Percentiles rank a stretch among this genome's conserved stretches.
Evolutionary conservation across 148 eudicot species (phyloP).

Genomic region (Nyssa sinensis): DNA sequence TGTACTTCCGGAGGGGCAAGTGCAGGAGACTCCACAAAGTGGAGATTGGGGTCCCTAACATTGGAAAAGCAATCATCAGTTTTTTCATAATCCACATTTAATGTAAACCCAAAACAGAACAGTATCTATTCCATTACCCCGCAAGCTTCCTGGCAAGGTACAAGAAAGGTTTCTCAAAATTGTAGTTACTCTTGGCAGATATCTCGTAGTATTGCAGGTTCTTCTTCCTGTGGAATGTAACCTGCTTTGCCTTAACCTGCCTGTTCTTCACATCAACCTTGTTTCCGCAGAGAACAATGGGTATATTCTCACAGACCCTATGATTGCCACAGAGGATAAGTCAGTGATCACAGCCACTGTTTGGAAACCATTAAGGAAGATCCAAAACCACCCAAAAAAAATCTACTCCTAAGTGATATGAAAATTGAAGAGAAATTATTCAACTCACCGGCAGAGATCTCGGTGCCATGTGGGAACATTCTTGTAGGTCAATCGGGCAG

Average conservation of each 20-base stretch:
- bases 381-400: not conserved
- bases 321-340: not conserved
- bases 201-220: constrained; percentile 23
- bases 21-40: constrained; percentile 21
- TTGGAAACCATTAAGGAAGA: not conserved
- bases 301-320: constrained; percentile 22
- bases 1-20: constrained; percentile 28
- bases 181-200: constrained; percentile 22
- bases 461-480: constrained; percentile 23
- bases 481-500: constrained; percentile 23
- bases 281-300: constrained; percentile 22
- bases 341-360: not conserved
- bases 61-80: not conserved
- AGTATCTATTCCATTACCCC: not conserved
- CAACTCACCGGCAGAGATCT: constrained; percentile 16
- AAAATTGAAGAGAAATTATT: not conserved
- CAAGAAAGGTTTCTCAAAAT: constrained; percentile 23
- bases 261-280: constrained; percentile 28
- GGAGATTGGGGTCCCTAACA: constrained; percentile 18
- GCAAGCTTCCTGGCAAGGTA: constrained; percentile 23
- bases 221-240: constrained; percentile 29
- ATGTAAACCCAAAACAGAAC: not conserved
- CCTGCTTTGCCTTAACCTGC: constrained; percentile 27
- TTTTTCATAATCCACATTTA: not conserved
- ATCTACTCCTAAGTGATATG: not conserved